A percentile compares a stretch with the other conserved stretches of the same genome.
Conservation (phyloP, 2,329 filamentous ascomycete genomes). For the Diaporthe humulicola region DNA sequence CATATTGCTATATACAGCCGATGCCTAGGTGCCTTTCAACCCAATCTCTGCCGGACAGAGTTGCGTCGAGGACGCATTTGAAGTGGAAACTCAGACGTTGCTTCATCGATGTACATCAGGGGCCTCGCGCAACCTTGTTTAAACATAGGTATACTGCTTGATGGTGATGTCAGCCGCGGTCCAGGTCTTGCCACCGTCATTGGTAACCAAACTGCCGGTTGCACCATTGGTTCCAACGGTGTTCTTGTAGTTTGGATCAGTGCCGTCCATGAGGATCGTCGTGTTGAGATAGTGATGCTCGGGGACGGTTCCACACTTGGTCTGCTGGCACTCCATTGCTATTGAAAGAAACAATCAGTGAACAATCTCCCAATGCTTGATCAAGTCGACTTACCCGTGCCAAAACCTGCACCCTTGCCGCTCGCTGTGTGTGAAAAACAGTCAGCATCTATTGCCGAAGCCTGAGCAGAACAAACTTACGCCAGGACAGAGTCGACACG, state of each 20-base stretch:
- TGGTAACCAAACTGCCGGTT: constrained; percentile 43
- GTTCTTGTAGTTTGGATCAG: constrained; percentile 54
- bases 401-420: constrained; percentile 12
- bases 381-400: background rate
- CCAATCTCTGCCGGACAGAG: background rate
- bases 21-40: background rate
- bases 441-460: background rate
- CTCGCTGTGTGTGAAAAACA: background rate
- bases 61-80: background rate
- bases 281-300: constrained; percentile 57
- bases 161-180: constrained; percentile 12
- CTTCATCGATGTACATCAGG: background rate
- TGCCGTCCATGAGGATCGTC: constrained; percentile 47
- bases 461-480: background rate
- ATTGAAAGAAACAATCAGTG: background rate
- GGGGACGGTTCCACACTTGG: constrained; percentile 55
- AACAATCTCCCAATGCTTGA: too few relatives aligned
- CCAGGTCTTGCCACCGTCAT: constrained; percentile 25
- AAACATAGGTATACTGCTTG: constrained; percentile 21
- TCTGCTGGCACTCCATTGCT: constrained; percentile 51
- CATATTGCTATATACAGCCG: background rate
- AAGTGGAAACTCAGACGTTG: background rate
- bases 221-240: constrained; percentile 50
- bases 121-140: background rate
- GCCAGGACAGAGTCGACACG: background rate